Percentiles rank a stretch among this genome's conserved stretches.
Conservation (phyloP, 2,329 filamentous ascomycete genomes). For the Arthrobotrys pseudoclavata region DNA sequence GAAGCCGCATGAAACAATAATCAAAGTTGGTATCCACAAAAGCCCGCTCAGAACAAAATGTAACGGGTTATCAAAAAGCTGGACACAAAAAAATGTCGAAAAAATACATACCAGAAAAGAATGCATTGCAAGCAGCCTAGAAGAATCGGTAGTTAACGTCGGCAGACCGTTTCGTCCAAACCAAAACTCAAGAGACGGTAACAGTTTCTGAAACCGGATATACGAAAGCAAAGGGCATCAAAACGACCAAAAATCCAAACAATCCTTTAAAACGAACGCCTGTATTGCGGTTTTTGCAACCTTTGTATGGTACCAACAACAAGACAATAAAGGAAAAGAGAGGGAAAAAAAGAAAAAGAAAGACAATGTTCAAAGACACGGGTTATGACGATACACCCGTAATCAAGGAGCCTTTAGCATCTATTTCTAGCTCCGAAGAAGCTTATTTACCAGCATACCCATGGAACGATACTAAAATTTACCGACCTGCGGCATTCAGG, state of each 20-base stretch:
- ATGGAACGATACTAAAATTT: not conserved
- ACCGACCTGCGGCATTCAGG: not conserved
- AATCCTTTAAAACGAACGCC: slow-evolving; percentile 45
- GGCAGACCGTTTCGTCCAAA: slow-evolving; percentile 25
- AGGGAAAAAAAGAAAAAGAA: slow-evolving; percentile 8
- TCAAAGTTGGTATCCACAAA: slow-evolving; percentile 18
- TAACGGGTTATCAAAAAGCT: slow-evolving; percentile 24
- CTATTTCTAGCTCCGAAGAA: not conserved
- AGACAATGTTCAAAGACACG: not conserved
- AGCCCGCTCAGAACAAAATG: not conserved
- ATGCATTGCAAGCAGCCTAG: slow-evolving; percentile 15
- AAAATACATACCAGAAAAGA: slow-evolving; percentile 35
- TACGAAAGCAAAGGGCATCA: not conserved
- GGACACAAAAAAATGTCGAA: slow-evolving; percentile 7
- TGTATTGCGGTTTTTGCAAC: slow-evolving; percentile 28
- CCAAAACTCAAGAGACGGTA: not conserved
- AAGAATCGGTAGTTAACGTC: slow-evolving; percentile 38
- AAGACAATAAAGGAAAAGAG: slow-evolving; percentile 9
- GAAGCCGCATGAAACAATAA: slow-evolving; percentile 11
- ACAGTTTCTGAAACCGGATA: slow-evolving; percentile 13
- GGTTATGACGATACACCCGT: not conserved
- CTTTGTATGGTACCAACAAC: slow-evolving; percentile 15
- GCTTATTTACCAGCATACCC: not conserved
- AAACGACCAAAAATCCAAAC: slow-evolving; percentile 3
- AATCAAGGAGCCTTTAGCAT: not conserved